Percentiles rank a stretch among this genome's conserved stretches.
These are phyloP conservation scores for Nitzschia sp. DNA, from an alignment of 108 stramenopile genomes.

Conservation along the genomic window DNA sequence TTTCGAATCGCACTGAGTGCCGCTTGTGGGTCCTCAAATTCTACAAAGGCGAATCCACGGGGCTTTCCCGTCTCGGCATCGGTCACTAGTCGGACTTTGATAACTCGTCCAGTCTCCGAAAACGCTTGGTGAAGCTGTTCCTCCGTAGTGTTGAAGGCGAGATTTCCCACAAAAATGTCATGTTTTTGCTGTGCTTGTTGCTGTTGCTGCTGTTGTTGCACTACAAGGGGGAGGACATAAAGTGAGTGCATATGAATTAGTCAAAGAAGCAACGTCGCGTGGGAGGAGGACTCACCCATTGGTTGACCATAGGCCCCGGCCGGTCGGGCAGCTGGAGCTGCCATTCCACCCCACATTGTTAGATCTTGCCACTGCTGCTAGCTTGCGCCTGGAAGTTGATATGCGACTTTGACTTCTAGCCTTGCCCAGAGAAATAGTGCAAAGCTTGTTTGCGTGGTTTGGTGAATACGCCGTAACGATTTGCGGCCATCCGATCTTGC, in stretches of 20 bases:
- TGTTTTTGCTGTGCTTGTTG: slow-evolving; percentile 58
- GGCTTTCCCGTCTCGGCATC: slow-evolving; percentile 94
- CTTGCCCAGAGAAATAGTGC: too few relatives aligned
- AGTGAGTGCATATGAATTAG: background rate
- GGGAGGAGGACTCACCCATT: background rate
- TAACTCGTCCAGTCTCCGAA: slow-evolving; percentile 87
- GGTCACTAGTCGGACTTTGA: slow-evolving; percentile 90
- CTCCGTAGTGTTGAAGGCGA: slow-evolving; percentile 93
- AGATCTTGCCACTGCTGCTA: background rate
- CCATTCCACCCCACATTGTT: slow-evolving; percentile 3
- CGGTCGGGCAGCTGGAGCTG: background rate
- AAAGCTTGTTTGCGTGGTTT: too few relatives aligned
- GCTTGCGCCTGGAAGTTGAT: too few relatives aligned
- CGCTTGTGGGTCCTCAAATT: slow-evolving; percentile 95
- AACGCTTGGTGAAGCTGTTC: slow-evolving; percentile 89
- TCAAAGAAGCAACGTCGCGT: background rate
- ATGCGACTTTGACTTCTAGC: too few relatives aligned
- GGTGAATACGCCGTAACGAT: too few relatives aligned
- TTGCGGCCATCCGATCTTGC: too few relatives aligned
- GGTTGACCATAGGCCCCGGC: slow-evolving; percentile 7
- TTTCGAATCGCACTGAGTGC: slow-evolving; percentile 95
- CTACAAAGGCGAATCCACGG: slow-evolving; percentile 96
- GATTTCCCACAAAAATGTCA: slow-evolving; percentile 91
- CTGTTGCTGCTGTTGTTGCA: slow-evolving; percentile 24
- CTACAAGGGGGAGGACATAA: slow-evolving; percentile 1